Evolutionary conservation across 1,139 yeast genomes (phyloP).

Genomic region (Candida sojae): DNA sequence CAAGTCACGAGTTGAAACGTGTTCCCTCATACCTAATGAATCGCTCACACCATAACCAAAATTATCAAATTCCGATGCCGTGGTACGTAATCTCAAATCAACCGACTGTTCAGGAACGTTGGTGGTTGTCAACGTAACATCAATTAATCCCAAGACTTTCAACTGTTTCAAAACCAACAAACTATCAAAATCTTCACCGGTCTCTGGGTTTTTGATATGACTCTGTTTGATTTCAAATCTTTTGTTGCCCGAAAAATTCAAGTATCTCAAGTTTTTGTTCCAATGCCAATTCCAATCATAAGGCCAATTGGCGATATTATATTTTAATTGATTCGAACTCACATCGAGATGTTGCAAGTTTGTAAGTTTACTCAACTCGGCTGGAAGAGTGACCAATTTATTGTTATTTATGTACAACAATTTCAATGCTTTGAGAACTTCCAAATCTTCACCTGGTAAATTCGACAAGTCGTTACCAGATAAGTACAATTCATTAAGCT

Average conservation of each 20-base stretch:
- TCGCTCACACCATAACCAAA: conserved; percentile 94
- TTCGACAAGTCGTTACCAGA: conserved; percentile 83
- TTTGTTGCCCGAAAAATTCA: conserved; percentile 91
- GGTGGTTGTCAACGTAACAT: conserved; percentile 84
- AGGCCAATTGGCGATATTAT: conserved; percentile 91
- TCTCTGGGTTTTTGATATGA: conserved; percentile 48
- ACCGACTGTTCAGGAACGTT: conserved; percentile 86
- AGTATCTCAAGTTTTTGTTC: conserved; percentile 72
- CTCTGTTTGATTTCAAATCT: conserved; percentile 82
- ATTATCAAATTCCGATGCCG: conserved; percentile 79
- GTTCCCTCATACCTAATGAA: conserved; percentile 68
- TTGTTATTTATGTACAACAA: conserved; percentile 78
- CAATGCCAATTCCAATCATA: conserved; percentile 98
- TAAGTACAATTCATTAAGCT: conserved; percentile 67
- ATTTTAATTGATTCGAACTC: conserved; percentile 87
- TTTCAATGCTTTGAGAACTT: conserved; percentile 55
- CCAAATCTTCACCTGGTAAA: conserved; percentile 85
- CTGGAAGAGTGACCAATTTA: conserved; percentile 83
- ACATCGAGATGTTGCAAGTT: conserved; percentile 78
- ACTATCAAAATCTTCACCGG: conserved; percentile 66
- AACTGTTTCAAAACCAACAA: conserved; percentile 72
- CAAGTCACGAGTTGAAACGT: conserved; percentile 76
- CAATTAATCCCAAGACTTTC: conserved; percentile 84
- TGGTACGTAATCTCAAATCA: conserved; percentile 85
- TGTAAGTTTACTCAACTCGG: conserved; percentile 74